A percentile compares a stretch with the other conserved stretches of the same genome.
Evolutionary conservation across 2,329 filamentous ascomycete genomes (phyloP).

Genomic region (Setomelanomma holmii): DNA sequence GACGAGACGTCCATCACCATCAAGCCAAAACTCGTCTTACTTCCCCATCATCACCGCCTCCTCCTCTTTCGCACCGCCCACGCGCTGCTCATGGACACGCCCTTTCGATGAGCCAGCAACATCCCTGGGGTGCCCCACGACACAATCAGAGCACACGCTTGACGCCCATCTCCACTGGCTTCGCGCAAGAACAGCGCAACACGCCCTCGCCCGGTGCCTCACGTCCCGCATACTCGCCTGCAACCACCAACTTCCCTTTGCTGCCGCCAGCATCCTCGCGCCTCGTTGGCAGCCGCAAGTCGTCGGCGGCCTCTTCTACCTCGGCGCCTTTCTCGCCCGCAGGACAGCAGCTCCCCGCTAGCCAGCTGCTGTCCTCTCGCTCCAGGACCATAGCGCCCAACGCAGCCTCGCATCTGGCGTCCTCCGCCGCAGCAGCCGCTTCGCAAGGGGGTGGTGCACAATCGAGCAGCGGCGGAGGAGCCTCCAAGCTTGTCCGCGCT

Average conservation of each 20-base stretch:
- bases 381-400: constrained; percentile 63
- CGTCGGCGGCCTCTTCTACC: constrained; percentile 61
- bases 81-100: constrained; percentile 51
- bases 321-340: constrained; percentile 62
- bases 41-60: constrained; percentile 24
- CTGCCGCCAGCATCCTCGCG: constrained; percentile 58
- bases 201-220: constrained; percentile 58
- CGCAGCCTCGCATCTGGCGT: constrained; percentile 61
- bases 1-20: constrained; percentile 23
- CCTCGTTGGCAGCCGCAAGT: constrained; percentile 60
- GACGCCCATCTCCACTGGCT: constrained; percentile 62
- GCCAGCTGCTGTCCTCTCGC: constrained; percentile 64
- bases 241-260: constrained; percentile 61
- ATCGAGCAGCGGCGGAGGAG: constrained; percentile 61
- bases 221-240: constrained; percentile 59
- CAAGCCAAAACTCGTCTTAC: constrained; percentile 25
- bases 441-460: constrained; percentile 60
- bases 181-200: constrained; percentile 53
- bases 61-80: constrained; percentile 29
- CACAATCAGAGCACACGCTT: constrained; percentile 63
- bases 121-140: constrained; percentile 63
- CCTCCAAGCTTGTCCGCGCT: constrained; percentile 64
- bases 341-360: constrained; percentile 62
- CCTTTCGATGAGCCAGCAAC: constrained; percentile 60
- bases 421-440: constrained; percentile 59